Percentiles rank a stretch among this genome's conserved stretches.
Evolutionary conservation across 164 flowering plant species (phyloP).

Genomic region (Vitis rupestris): DNA sequence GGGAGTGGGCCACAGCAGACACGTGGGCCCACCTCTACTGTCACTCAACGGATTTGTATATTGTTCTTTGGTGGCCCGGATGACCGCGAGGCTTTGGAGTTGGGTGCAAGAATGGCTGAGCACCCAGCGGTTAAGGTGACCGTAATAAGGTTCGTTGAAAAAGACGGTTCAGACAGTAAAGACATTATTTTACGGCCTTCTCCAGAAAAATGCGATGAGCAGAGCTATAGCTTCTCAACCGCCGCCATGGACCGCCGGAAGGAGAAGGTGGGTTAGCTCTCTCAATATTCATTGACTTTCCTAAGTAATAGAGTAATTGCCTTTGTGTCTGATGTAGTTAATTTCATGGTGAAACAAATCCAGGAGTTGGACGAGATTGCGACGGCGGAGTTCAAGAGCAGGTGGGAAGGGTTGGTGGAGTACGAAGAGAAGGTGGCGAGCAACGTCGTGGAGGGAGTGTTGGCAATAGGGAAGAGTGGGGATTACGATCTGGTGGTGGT

Average conservation of each 20-base stretch:
- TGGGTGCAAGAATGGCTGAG: constrained; percentile 66
- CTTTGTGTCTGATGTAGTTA: too few relatives aligned
- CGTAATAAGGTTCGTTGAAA: constrained; percentile 41
- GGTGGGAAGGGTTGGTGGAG: constrained; percentile 31
- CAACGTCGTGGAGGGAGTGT: constrained; percentile 41
- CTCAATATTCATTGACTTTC: too few relatives aligned
- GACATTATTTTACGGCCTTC: constrained; percentile 26
- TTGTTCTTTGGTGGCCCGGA: constrained; percentile 82
- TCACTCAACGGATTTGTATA: constrained; percentile 36
- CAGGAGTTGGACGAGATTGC: constrained; percentile 54
- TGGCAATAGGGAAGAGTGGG: constrained; percentile 41
- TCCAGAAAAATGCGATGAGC: constrained; percentile 22
- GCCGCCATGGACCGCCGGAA: constrained; percentile 35
- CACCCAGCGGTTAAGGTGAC: constrained; percentile 53
- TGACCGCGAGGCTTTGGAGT: constrained; percentile 61
- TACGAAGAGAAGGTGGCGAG: constrained; percentile 38
- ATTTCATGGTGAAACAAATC: not conserved
- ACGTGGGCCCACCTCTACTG: constrained; percentile 14
- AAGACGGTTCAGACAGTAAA: not conserved
- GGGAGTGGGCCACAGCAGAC: constrained; percentile 2
- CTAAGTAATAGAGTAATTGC: too few relatives aligned
- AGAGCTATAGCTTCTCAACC: constrained; percentile 43
- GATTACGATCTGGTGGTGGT: constrained; percentile 57
- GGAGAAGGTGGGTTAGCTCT: constrained; percentile 29
- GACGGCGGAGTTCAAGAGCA: constrained; percentile 32